Conservation (phyloP, 768 basidiomycete species). For the Leccinellum albellum region DNA sequence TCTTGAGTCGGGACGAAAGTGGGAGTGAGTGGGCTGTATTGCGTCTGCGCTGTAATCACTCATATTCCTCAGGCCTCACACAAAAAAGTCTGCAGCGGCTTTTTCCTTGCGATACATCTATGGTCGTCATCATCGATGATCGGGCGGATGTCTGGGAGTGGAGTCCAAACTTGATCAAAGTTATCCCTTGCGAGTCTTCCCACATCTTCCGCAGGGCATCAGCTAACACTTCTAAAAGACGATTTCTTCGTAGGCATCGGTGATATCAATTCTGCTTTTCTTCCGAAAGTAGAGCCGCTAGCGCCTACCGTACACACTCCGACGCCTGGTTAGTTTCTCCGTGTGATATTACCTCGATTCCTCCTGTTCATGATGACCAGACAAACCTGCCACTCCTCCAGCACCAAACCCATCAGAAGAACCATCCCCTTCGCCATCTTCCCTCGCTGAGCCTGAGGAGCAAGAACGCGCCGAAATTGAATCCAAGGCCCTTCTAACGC, state of each 20-base stretch:
- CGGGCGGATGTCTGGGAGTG: constrained; percentile 98
- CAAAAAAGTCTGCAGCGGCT: constrained; percentile 89
- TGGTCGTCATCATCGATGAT: constrained; percentile 99
- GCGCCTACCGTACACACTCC: constrained; percentile 23
- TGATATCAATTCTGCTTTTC: constrained; percentile 94
- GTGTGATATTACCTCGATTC: neutral
- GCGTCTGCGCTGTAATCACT: constrained; percentile 5
- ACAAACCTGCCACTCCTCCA: constrained; percentile 12
- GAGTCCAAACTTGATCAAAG: constrained; percentile 94
- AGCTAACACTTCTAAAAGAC: constrained; percentile 45
- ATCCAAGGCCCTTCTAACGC: constrained; percentile 57
- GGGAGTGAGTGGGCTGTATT: constrained; percentile 63
- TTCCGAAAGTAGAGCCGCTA: constrained; percentile 69
- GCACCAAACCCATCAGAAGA: constrained; percentile 15
- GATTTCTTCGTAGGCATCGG: constrained; percentile 98
- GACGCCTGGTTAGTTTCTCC: constrained; percentile 20
- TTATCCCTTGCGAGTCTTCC: constrained; percentile 79
- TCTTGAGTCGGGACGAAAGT: constrained; percentile 93
- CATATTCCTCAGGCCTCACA: constrained; percentile 60
- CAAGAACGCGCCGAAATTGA: constrained; percentile 42
- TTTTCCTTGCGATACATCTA: constrained; percentile 95
- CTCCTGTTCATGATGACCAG: constrained; percentile 20
- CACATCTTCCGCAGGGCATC: neutral
- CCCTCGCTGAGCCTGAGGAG: constrained; percentile 32
- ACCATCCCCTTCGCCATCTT: constrained; percentile 10